Percentiles rank a stretch among this genome's conserved stretches.
These are phyloP conservation scores for Kodamaea leandrae DNA, from an alignment of 805 yeast genomes.

Conservation along the genomic window DNA sequence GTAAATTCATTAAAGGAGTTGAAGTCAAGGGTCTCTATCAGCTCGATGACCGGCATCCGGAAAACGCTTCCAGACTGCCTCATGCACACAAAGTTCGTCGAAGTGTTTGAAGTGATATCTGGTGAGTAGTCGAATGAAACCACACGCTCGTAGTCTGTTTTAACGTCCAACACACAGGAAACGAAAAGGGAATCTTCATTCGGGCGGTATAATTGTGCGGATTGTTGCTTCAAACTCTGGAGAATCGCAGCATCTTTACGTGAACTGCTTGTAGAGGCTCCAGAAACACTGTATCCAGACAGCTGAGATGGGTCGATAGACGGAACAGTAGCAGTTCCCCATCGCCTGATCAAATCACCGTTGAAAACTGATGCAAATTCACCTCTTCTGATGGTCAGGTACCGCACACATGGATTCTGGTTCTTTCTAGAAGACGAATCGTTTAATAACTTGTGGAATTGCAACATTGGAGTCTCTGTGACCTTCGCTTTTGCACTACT, in stretches of 20 bases:
- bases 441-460: constrained; percentile 59
- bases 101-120: constrained; percentile 44
- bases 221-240: constrained; percentile 34
- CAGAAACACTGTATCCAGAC: not conserved
- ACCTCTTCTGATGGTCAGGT: constrained; percentile 61
- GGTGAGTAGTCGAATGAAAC: constrained; percentile 84
- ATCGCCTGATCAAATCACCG: constrained; percentile 74
- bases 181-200: constrained; percentile 65
- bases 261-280: not conserved
- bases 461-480: constrained; percentile 55
- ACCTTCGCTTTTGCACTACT: constrained; percentile 22
- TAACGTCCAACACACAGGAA: constrained; percentile 69
- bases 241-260: constrained; percentile 13
- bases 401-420: constrained; percentile 63
- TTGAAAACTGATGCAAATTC: constrained; percentile 79
- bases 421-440: constrained; percentile 56
- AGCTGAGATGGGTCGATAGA: constrained; percentile 13
- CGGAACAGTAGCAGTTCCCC: constrained; percentile 69
- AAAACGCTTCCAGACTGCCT: constrained; percentile 87
- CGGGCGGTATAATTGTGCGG: constrained; percentile 36
- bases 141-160: constrained; percentile 76
- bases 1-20: constrained; percentile 67
- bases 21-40: constrained; percentile 60
- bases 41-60: constrained; percentile 70
- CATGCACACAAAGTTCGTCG: constrained; percentile 76